These are phyloP conservation scores for Caryocar brasiliense DNA, from an alignment of 441 rosid species.

Conservation along the genomic window DNA sequence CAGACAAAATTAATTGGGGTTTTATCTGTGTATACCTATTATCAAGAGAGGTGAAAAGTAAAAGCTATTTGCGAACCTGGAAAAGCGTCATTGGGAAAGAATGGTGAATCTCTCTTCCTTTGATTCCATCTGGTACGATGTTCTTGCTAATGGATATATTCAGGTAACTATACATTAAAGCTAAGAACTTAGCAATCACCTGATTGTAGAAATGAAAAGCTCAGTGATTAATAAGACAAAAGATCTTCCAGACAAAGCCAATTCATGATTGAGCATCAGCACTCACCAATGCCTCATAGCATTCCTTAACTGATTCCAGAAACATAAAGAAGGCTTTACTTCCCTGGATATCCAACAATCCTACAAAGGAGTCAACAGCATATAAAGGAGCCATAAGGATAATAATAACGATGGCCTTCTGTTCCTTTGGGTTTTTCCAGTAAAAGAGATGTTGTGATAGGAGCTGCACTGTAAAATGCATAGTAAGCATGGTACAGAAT, in stretches of 20 bases:
- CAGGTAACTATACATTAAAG: conserved; percentile 72
- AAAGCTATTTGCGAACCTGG: conserved; percentile 37
- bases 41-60: background rate
- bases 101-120: conserved; percentile 88
- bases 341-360: conserved; percentile 63
- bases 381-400: conserved; percentile 90
- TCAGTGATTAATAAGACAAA: background rate
- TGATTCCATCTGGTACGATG: conserved; percentile 73
- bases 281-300: conserved; percentile 89
- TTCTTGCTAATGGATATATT: conserved; percentile 77
- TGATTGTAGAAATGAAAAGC: conserved; percentile 15
- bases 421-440: conserved; percentile 96
- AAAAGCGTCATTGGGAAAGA: conserved; percentile 92
- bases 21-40: no score
- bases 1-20: background rate
- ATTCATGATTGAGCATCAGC: background rate
- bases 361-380: conserved; percentile 59
- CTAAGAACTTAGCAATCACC: conserved; percentile 90
- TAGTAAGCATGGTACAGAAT: conserved; percentile 45
- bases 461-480: conserved; percentile 66
- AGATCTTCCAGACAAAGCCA: background rate
- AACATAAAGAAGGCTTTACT: conserved; percentile 67
- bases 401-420: conserved; percentile 72
- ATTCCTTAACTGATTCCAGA: conserved; percentile 84
- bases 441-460: conserved; percentile 64